These are phyloP conservation scores for Coemansia sp. DNA, from an alignment of 192 early-diverging fungal species.

Conservation along the genomic window DNA sequence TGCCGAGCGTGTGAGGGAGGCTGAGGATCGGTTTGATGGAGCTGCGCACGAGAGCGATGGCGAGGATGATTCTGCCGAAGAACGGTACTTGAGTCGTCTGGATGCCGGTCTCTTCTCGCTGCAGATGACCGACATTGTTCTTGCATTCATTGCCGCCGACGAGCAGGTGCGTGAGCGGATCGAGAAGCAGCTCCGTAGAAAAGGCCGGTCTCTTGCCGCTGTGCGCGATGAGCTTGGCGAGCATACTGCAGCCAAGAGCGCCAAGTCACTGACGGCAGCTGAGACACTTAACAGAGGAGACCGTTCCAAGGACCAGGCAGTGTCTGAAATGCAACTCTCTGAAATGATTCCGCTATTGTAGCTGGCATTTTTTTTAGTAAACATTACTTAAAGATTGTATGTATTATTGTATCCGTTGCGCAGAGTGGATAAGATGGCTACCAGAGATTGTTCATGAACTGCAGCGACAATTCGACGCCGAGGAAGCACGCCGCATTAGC, in stretches of 20 bases:
- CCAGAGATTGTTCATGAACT: slow-evolving; percentile 52
- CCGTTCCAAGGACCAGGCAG: not conserved
- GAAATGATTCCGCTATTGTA: not conserved
- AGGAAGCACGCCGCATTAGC: slow-evolving; percentile 87
- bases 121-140: slow-evolving; percentile 69
- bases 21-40: slow-evolving; percentile 56
- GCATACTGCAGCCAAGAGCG: slow-evolving; percentile 19
- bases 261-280: slow-evolving; percentile 8
- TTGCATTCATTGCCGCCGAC: slow-evolving; percentile 68
- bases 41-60: slow-evolving; percentile 39
- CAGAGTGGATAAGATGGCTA: not conserved
- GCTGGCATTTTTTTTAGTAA: not conserved
- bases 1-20: slow-evolving; percentile 59
- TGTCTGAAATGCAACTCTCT: not conserved
- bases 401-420: too few relatives aligned
- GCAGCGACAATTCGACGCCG: slow-evolving; percentile 54
- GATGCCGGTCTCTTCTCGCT: slow-evolving; percentile 82
- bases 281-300: not conserved
- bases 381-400: not conserved
- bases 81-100: slow-evolving; percentile 67
- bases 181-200: slow-evolving; percentile 29
- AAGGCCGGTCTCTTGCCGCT: slow-evolving; percentile 23
- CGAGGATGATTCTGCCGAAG: slow-evolving; percentile 59
- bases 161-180: slow-evolving; percentile 24
- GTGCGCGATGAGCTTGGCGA: slow-evolving; percentile 34